Evolutionary conservation across 805 yeast species (phyloP).

Genomic region (Wickerhamiella dianesei): DNA sequence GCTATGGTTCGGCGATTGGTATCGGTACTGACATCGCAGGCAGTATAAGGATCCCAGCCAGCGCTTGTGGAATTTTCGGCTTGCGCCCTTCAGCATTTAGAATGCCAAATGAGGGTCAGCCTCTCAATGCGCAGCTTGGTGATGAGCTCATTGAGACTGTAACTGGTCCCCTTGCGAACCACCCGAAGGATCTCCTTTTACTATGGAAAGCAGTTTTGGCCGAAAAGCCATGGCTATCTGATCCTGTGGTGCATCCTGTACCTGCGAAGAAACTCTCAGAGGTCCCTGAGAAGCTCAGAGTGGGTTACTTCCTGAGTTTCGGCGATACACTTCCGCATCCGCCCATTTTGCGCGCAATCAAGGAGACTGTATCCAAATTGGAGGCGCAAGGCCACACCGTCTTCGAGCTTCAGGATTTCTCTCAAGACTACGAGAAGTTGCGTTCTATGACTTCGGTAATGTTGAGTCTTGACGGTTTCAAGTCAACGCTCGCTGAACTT

Average conservation of each 20-base stretch:
- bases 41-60: constrained; percentile 36
- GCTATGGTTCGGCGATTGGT: constrained; percentile 37
- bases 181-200: constrained; percentile 35
- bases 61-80: constrained; percentile 31
- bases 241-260: constrained; percentile 35
- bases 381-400: constrained; percentile 34
- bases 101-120: constrained; percentile 18
- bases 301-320: constrained; percentile 38
- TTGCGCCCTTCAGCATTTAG: constrained; percentile 36
- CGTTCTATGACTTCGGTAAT: neutral
- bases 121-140: constrained; percentile 25
- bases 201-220: constrained; percentile 34
- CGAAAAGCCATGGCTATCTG: constrained; percentile 42
- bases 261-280: constrained; percentile 36
- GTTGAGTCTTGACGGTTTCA: neutral
- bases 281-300: constrained; percentile 26
- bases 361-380: constrained; percentile 29
- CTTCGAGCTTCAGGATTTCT: constrained; percentile 26
- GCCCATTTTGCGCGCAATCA: constrained; percentile 31
- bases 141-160: neutral
- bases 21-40: constrained; percentile 44
- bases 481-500: neutral
- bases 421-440: neutral
- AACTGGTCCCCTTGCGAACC: constrained; percentile 5
- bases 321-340: constrained; percentile 41